Evolutionary conservation across 495 filamentous ascomycete genomes (phyloP), one percentile per base, ranked within the genome.

Genomic region (Ramalina peruviana): DNA sequence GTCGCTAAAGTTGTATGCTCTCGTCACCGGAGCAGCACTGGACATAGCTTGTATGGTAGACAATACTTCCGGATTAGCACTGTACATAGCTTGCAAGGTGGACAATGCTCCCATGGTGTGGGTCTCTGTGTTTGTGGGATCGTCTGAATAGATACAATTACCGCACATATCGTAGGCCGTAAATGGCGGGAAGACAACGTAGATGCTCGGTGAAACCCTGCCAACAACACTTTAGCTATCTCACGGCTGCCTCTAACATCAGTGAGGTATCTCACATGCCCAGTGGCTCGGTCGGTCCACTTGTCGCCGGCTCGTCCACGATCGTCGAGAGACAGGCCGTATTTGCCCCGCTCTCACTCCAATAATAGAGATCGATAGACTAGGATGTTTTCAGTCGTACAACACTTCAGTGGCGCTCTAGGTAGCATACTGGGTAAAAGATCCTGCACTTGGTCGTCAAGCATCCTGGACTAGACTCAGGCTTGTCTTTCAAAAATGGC

Each of bases 261-360:
- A 20, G 19, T 20, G 19, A 30, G 27, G 5, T 30, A 10, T 30
- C 27, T 30, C 10, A 30, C 27, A 30, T 30, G 5, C 1, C 5
- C 10, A 30, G 6, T 30, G 27, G 27, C 27, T 30, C 6, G 10
- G 27, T 6, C 27, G 10, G 5, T 30, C 6, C 5, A 20, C 19
- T 2, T 30, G 43, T n/a, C 21, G 30, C n/a, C 39, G 36, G 41
- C 12, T 10, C 5, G 26, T 36, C 36, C 20, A 23, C 46, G 1
- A 52, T 21, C 12, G 25, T 45, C 15, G 50, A 36, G 16, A 52
- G 50, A 46, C 50, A 52, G 30, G 41, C 50, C n/a, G 43, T 46
- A 20, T 52, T 52, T 17, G 50, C 38, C 12, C 27, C 41, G 15
- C 30, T 13, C 38, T 41, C 27, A 26, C 21, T 27, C n/a, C 36